Conservation (phyloP, 768 basidiomycete species). For the Leccinum aurantiacum region DNA sequence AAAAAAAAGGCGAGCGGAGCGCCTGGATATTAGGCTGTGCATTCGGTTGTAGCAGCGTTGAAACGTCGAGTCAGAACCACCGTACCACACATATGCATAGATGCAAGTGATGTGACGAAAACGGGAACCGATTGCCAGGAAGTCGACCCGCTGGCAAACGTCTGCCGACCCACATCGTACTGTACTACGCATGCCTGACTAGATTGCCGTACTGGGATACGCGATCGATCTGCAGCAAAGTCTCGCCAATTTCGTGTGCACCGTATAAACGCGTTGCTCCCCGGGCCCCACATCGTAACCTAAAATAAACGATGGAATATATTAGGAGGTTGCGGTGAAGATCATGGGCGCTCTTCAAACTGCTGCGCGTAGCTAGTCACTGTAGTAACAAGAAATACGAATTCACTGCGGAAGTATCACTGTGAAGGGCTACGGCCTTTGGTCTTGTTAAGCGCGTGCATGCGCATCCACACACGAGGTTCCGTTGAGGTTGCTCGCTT, state of each 20-base stretch:
- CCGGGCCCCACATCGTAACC: neutral
- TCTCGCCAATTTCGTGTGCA: neutral
- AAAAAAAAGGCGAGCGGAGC: neutral
- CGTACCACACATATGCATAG: neutral
- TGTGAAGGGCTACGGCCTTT: neutral
- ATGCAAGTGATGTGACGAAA: neutral
- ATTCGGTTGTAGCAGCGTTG: constrained; percentile 5
- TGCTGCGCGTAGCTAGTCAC: neutral
- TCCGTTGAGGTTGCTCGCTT: constrained; percentile 12
- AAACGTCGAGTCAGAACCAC: neutral
- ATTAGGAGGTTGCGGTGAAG: neutral
- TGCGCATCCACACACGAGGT: constrained; percentile 8
- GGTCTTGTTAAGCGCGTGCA: neutral
- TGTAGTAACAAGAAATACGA: neutral
- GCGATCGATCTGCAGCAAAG: neutral
- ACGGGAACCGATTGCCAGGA: neutral
- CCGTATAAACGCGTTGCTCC: neutral
- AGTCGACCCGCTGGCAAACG: neutral
- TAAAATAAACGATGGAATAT: neutral
- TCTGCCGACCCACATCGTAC: neutral
- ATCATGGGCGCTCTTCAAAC: neutral
- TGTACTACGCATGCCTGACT: neutral
- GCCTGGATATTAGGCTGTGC: neutral
- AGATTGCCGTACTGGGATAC: neutral
- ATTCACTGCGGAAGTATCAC: neutral